Conservation (phyloP, 2,329 filamentous ascomycete species). For the Cadophora gregata region DNA sequence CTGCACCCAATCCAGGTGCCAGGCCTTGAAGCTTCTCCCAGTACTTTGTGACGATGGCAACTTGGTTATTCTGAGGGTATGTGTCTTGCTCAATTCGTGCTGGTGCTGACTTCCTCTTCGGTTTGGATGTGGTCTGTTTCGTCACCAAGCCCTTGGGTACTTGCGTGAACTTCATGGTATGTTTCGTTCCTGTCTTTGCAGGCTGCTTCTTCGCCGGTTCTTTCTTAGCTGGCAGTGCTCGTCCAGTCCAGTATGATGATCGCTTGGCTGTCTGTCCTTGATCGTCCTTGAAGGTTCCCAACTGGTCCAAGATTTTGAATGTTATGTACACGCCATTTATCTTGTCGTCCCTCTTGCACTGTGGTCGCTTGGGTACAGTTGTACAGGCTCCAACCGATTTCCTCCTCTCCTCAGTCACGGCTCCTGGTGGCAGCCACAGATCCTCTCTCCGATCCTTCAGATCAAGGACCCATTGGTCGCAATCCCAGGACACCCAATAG, state of each 20-base stretch:
- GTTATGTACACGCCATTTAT: slow-evolving; percentile 40
- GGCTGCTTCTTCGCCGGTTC: slow-evolving; percentile 19
- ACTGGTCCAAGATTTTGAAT: slow-evolving; percentile 41
- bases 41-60: slow-evolving; percentile 5
- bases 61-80: slow-evolving; percentile 16
- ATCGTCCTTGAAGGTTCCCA: slow-evolving; percentile 32
- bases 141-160: neutral
- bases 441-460: slow-evolving; percentile 48
- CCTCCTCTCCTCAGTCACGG: slow-evolving; percentile 27
- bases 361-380: slow-evolving; percentile 29
- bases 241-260: slow-evolving; percentile 33
- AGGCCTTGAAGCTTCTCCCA: slow-evolving; percentile 27
- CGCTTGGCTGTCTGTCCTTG: slow-evolving; percentile 32
- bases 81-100: slow-evolving; percentile 2
- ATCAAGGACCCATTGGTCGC: slow-evolving; percentile 73
- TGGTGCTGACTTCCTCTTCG: slow-evolving; percentile 21
- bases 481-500: slow-evolving; percentile 78
- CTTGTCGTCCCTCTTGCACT: slow-evolving; percentile 40
- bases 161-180: slow-evolving; percentile 2
- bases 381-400: slow-evolving; percentile 17
- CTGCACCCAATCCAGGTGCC: slow-evolving; percentile 21
- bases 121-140: slow-evolving; percentile 12
- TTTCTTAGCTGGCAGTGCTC: slow-evolving; percentile 16
- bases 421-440: slow-evolving; percentile 42
- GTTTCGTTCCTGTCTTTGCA: slow-evolving; percentile 3